phyloP scores from a whole-genome alignment of 768 basidiomycete genomes.

The Polyporus arcularius region DNA sequence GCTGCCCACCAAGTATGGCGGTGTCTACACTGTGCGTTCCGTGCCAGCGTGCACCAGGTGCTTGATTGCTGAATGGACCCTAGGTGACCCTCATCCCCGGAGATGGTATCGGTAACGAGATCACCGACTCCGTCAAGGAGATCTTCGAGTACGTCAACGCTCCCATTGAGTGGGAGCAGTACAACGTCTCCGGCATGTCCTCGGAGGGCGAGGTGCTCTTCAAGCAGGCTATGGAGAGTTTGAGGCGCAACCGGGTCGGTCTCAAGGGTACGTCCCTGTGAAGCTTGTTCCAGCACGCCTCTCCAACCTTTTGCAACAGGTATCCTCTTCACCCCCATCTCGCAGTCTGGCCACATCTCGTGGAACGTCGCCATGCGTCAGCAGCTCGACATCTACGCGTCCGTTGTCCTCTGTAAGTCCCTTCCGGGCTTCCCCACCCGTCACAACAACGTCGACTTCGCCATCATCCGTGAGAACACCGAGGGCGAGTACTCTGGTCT shows the following conservation, averaged over 20 bases:
- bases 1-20: constrained; percentile 89
- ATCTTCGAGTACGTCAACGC: constrained; percentile 98
- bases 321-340: constrained; percentile 98
- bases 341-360: constrained; percentile 93
- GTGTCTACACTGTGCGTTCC: constrained; percentile 78
- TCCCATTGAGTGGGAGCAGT: constrained; percentile 99
- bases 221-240: constrained; percentile 96
- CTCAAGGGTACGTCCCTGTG: constrained; percentile 74
- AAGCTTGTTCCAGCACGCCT: not conserved
- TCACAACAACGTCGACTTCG: constrained; percentile 96
- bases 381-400: constrained; percentile 98
- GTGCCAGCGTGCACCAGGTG: constrained; percentile 5
- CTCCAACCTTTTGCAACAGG: constrained; percentile 47
- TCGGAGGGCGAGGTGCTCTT: constrained; percentile 93
- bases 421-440: constrained; percentile 95
- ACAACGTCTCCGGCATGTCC: constrained; percentile 95
- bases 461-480: constrained; percentile 99
- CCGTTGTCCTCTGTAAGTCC: constrained; percentile 97
- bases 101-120: constrained; percentile 96
- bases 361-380: constrained; percentile 99
- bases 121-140: constrained; percentile 98
- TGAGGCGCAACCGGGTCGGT: constrained; percentile 97
- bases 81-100: constrained; percentile 97
- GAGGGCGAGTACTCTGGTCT: constrained; percentile 99
- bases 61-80: constrained; percentile 3